phyloP scores from a whole-genome alignment of 78 protist species.

The Dictyostelium firmibasis region DNA sequence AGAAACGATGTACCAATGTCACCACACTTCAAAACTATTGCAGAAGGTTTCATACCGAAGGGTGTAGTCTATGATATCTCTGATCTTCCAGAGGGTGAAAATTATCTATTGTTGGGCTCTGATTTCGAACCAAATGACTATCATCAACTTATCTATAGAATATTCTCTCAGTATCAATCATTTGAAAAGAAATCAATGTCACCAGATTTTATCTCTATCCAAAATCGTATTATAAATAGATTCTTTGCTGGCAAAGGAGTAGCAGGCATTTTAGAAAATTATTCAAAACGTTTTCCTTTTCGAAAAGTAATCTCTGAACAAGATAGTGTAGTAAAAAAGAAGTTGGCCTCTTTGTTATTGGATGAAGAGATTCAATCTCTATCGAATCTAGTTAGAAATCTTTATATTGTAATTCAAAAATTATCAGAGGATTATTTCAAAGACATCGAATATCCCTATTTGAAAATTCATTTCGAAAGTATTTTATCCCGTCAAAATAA shows the following conservation, averaged over 20 bases:
- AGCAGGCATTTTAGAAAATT: neutral
- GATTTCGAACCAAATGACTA: conserved; percentile 6
- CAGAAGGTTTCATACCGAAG: neutral
- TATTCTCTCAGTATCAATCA: conserved; percentile 34
- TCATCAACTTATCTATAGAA: neutral
- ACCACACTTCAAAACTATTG: neutral
- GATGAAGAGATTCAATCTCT: neutral
- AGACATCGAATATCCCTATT: neutral
- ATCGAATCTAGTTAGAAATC: neutral
- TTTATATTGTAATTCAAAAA: neutral
- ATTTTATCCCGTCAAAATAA: neutral
- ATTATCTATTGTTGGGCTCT: conserved; percentile 30
- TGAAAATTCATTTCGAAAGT: neutral
- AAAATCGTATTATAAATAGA: conserved; percentile 2
- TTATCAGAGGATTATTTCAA: neutral
- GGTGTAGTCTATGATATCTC: conserved; percentile 5
- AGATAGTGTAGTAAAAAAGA: neutral
- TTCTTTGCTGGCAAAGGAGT: conserved; percentile 50
- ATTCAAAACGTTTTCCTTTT: conserved; percentile 4
- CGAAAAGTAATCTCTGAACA: neutral
- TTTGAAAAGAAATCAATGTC: neutral
- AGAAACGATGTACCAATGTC: neutral
- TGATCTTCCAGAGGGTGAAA: conserved; percentile 17
- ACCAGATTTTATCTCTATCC: neutral
- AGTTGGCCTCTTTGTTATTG: neutral